Conservation (phyloP, 352 stramenopile species). For the Phytophthora tentaculata region DNA sequence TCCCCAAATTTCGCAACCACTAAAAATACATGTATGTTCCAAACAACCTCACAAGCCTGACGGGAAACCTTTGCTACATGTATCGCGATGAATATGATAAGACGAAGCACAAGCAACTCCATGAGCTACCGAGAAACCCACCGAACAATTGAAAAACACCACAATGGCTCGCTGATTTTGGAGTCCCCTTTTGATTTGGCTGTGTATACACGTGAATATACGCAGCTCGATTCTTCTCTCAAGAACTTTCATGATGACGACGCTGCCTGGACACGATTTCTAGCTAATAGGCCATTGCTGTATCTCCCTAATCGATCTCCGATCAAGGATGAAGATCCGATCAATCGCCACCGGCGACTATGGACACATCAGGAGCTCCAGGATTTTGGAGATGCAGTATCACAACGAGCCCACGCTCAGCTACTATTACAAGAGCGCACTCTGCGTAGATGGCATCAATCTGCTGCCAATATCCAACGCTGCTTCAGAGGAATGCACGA, state of each 20-base stretch:
- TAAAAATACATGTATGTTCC: conserved; percentile 37
- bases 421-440: conserved; percentile 45
- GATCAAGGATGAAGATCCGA: conserved; percentile 47
- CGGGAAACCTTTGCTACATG: no score
- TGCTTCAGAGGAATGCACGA: conserved; percentile 43
- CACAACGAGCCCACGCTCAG: conserved; percentile 40
- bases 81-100: background rate
- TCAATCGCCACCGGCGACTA: conserved; percentile 41
- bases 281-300: conserved; percentile 36
- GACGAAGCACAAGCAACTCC: background rate
- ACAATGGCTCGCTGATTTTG: background rate
- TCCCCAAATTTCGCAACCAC: conserved; percentile 19
- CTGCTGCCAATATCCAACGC: conserved; percentile 49
- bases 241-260: conserved; percentile 31
- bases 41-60: no score
- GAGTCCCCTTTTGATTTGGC: conserved; percentile 41
- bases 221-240: conserved; percentile 12
- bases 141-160: background rate
- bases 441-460: conserved; percentile 45
- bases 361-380: conserved; percentile 57
- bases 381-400: conserved; percentile 46
- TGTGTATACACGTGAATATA: conserved; percentile 51
- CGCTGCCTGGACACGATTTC: conserved; percentile 44
- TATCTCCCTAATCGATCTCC: conserved; percentile 57
- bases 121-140: background rate